Conservation (phyloP, 2,329 filamentous ascomycete species). For the Aspergillus sergii region DNA sequence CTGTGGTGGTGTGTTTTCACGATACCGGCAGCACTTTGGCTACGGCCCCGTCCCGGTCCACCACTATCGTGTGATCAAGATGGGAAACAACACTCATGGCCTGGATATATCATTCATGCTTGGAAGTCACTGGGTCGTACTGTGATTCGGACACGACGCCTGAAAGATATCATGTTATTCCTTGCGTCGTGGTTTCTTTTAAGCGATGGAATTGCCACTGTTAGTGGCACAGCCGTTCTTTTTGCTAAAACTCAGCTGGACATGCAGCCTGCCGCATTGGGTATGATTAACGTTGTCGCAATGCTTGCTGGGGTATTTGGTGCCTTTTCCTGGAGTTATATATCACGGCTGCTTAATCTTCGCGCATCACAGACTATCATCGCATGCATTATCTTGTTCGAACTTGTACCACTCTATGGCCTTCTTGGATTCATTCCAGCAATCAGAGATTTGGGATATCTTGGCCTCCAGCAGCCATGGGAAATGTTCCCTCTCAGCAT, state of each 20-base stretch:
- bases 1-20: slow-evolving; percentile 93
- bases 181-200: slow-evolving; percentile 91
- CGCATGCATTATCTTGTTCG: slow-evolving; percentile 86
- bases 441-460: slow-evolving; percentile 70
- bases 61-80: slow-evolving; percentile 59
- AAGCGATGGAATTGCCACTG: slow-evolving; percentile 91
- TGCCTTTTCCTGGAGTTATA: slow-evolving; percentile 83
- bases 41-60: slow-evolving; percentile 85
- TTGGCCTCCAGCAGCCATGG: slow-evolving; percentile 91
- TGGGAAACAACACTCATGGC: slow-evolving; percentile 54
- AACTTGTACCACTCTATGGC: slow-evolving; percentile 90
- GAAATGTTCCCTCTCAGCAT: slow-evolving; percentile 94
- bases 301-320: slow-evolving; percentile 82
- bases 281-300: slow-evolving; percentile 90
- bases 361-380: slow-evolving; percentile 85
- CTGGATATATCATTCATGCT: slow-evolving; percentile 76
- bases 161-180: slow-evolving; percentile 83
- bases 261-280: slow-evolving; percentile 86
- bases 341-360: slow-evolving; percentile 71
- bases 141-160: slow-evolving; percentile 68
- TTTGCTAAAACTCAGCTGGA: slow-evolving; percentile 92
- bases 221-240: slow-evolving; percentile 89
- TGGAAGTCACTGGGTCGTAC: slow-evolving; percentile 88
- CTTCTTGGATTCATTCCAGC: slow-evolving; percentile 84
- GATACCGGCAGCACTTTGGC: slow-evolving; percentile 82